Conservation (phyloP, 176 grass and related monocot species). For the Bolboschoenus planiculmis region DNA sequence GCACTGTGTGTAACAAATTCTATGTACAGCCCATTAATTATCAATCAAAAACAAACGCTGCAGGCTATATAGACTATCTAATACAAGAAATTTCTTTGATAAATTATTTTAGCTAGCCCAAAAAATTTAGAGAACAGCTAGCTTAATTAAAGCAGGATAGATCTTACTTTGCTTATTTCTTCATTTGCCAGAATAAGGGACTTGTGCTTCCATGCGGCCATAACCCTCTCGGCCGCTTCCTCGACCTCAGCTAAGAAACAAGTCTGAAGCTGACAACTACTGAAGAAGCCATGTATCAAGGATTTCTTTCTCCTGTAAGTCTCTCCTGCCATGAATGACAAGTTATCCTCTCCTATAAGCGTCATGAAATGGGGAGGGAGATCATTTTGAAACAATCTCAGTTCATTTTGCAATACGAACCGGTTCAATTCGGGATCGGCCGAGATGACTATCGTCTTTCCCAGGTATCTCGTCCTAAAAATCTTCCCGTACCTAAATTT, state of each 20-base stretch:
- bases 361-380: neutral
- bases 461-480: constrained; percentile 2
- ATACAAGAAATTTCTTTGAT: too few species aligned
- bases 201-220: neutral
- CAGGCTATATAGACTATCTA: too few species aligned
- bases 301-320: neutral
- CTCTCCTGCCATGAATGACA: constrained; percentile 13
- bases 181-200: neutral
- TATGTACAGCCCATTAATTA: too few species aligned
- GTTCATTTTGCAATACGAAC: constrained; percentile 28
- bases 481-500: constrained; percentile 7
- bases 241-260: neutral
- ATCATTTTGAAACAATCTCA: constrained; percentile 4
- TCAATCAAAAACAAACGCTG: too few species aligned
- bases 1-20: too few species aligned
- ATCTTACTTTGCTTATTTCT: constrained; percentile 5
- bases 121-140: too few species aligned
- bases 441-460: constrained; percentile 10
- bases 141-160: neutral
- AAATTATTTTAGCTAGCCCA: too few species aligned
- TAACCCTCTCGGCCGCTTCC: neutral
- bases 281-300: neutral
- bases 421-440: constrained; percentile 19
- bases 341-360: neutral
- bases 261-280: neutral